Percentiles rank a stretch among this genome's conserved stretches.
These are phyloP conservation scores for Naegleria lovaniensis DNA, from an alignment of 208 protist species.

Conservation along the genomic window DNA sequence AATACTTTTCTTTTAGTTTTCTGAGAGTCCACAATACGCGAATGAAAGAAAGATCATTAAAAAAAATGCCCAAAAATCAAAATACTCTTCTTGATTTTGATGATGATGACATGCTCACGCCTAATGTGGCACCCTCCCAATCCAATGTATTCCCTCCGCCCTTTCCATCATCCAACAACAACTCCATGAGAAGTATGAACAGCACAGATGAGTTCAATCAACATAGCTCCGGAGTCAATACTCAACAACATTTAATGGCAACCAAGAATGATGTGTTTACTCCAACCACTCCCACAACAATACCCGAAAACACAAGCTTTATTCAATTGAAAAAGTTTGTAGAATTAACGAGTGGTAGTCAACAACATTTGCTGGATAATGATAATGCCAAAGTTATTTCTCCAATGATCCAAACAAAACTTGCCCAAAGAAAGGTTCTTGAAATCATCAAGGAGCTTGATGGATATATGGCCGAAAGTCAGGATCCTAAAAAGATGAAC, in stretches of 20 bases:
- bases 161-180: not conserved
- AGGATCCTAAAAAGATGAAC: not conserved
- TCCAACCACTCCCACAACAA: not conserved
- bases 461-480: not conserved
- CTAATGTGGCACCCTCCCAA: not conserved
- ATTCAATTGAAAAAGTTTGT: slow-evolving; percentile 14
- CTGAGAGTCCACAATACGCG: no score
- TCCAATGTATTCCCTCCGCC: not conserved
- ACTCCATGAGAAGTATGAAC: not conserved
- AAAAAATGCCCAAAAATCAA: not conserved
- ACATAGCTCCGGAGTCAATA: not conserved
- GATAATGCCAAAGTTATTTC: not conserved
- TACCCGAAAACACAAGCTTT: not conserved
- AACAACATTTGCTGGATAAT: not conserved
- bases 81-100: not conserved
- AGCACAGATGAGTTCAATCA: not conserved
- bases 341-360: not conserved
- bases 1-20: not conserved
- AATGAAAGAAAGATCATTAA: not conserved
- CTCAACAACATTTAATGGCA: not conserved
- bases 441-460: not conserved
- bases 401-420: not conserved
- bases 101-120: not conserved
- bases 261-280: not conserved
- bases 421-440: not conserved